These are phyloP conservation scores for Leucocoprinus birnbaumii DNA, from an alignment of 768 basidiomycete species.

Conservation along the genomic window DNA sequence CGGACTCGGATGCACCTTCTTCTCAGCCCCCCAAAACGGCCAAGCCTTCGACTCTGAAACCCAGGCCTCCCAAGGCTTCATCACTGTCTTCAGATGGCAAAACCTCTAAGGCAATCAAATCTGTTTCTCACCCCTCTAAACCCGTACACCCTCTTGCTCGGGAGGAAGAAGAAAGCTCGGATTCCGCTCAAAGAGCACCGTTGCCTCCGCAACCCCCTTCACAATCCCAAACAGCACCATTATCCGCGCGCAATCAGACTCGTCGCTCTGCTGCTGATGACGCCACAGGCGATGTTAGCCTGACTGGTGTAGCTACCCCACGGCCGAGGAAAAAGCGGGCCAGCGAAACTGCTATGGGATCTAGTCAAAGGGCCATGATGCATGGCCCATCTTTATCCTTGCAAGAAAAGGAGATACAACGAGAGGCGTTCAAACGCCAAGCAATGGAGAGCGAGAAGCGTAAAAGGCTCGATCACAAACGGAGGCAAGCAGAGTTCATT, in stretches of 20 bases:
- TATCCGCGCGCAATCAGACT: not conserved
- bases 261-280: not conserved
- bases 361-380: not conserved
- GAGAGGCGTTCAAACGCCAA: constrained; percentile 4
- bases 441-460: constrained; percentile 5
- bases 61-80: not conserved
- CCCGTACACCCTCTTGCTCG: not conserved
- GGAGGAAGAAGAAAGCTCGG: constrained; percentile 6
- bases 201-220: not conserved
- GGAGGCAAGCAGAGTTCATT: not conserved
- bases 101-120: not conserved
- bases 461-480: not conserved
- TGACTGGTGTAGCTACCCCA: not conserved
- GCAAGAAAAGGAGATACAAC: constrained; percentile 1
- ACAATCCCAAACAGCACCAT: not conserved
- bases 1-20: not conserved
- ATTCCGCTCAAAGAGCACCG: not conserved
- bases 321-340: not conserved
- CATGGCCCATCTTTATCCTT: not conserved
- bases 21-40: not conserved
- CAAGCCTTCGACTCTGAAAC: not conserved
- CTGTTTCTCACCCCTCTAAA: not conserved
- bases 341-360: not conserved
- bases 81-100: not conserved
- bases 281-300: too few species aligned